These are phyloP conservation scores for Fusarium redolens DNA, from an alignment of 2,329 filamentous ascomycete genomes.

Conservation along the genomic window DNA sequence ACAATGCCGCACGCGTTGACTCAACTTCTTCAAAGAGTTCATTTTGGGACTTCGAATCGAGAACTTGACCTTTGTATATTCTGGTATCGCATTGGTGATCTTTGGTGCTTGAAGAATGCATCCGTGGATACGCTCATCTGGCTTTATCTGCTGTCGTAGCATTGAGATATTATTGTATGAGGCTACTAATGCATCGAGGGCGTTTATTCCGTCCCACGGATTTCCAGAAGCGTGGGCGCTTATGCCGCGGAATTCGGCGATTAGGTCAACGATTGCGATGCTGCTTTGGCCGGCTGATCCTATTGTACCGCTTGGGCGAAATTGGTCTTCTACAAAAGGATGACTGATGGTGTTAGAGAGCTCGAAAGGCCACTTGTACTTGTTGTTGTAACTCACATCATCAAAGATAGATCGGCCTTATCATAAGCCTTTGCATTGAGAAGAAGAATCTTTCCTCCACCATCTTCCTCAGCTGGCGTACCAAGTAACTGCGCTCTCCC, in stretches of 20 bases:
- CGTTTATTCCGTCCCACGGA: not conserved
- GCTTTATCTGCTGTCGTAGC: not conserved
- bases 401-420: not conserved
- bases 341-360: not conserved
- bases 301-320: accelerated
- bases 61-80: not conserved
- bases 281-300: not conserved
- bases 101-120: not conserved
- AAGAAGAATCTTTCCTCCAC: not conserved
- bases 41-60: not conserved
- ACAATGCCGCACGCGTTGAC: not conserved
- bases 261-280: not conserved
- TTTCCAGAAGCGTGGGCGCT: not conserved
- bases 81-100: not conserved
- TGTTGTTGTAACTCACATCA: not conserved
- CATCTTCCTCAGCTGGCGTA: not conserved
- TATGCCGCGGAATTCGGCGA: not conserved
- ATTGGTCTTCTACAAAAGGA: not conserved
- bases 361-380: not conserved
- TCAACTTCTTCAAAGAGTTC: not conserved
- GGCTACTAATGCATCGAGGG: not conserved
- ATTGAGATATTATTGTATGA: not conserved
- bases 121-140: not conserved
- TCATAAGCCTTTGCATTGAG: not conserved
- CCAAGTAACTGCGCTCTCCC: not conserved